Base-by-base conservation (phyloP, 192 early-diverging fungal genomes). In the Kickxella alabastrina region DNA sequence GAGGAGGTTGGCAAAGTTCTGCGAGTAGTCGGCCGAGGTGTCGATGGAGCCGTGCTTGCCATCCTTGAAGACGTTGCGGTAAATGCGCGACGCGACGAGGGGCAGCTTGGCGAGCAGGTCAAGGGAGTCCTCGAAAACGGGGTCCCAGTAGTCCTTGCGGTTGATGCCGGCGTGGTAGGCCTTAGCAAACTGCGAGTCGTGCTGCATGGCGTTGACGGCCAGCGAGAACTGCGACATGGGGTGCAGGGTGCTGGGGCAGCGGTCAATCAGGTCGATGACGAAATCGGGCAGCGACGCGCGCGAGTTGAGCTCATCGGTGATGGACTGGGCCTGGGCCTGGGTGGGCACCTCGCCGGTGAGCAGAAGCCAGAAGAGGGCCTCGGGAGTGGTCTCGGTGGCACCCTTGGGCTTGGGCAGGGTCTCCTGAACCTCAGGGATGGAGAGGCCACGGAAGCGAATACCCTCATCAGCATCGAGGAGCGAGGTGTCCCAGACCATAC, bases 91-190 rank as follows among this genome's bases (percentile, higher is more conserved):
- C 42, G 92, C 94, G 62, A 99, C 83, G 59, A 83, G 79, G 52
- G 96, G 96, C 49, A 99, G 85, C 87, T 97, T 97, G 80, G 94
- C 94, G 59, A 99, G 90, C 73, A 99, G 82, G 68, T 99, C 94
- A 80, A 93, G 94, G 56, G 93, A 86, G 79, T 99, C 96, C 79
- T 99, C 96, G 56, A 82, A 99, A 43, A 84, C 83, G 60, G 90
- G 87, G 65, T 91, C 87, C 96, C 96, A 99, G 92, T 99, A 97
- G 58, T 95, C 78, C 59, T 80, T 75, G 84, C 95, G 95, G 82
- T 85, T 82, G 53, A 96, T 87, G 59, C 96, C 96, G 6, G 61
- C 64, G 59, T 89, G 82, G 83, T 99, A 99, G 10, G 90, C 96
- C 87, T 93, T 95, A 70, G 92, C 92, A 73, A 99, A 99, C 71